A percentile compares a stretch with the other conserved stretches of the same genome.
Conservation (phyloP, 768 basidiomycete genomes). For the Gyrodon lividus region DNA sequence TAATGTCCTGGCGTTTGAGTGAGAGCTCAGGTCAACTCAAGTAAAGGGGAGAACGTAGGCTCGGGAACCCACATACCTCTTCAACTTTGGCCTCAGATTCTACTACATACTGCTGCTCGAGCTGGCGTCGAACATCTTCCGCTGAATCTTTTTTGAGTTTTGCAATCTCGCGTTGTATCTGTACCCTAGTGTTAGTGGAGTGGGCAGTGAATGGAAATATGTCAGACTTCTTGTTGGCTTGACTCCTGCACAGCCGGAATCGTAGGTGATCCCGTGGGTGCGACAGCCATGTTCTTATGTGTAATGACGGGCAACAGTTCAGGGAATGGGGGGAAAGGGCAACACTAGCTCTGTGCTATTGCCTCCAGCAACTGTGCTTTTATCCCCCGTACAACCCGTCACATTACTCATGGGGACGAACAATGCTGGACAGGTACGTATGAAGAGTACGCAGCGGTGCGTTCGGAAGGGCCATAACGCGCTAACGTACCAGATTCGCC, state of each 20-base stretch:
- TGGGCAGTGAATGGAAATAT: background rate
- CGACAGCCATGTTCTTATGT: background rate
- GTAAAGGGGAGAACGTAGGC: background rate
- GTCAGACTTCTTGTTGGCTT: conserved; percentile 9
- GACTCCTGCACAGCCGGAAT: background rate
- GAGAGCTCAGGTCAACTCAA: background rate
- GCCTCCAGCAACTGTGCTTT: too few relatives aligned
- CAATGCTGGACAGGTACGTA: background rate
- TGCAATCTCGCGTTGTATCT: conserved; percentile 24
- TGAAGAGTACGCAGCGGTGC: background rate
- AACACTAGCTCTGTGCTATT: background rate
- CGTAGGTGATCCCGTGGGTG: background rate
- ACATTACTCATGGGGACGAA: background rate
- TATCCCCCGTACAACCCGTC: background rate
- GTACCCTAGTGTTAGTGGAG: background rate
- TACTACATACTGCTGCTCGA: conserved; percentile 16
- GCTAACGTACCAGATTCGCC: too few relatives aligned
- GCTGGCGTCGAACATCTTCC: conserved; percentile 21
- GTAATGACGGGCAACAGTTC: background rate
- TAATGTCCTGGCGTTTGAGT: conserved; percentile 1
- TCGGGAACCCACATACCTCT: conserved; percentile 9
- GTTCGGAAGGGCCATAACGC: background rate
- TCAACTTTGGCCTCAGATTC: background rate
- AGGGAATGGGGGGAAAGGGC: background rate
- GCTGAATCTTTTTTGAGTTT: conserved; percentile 22